Base-by-base conservation (phyloP, 2,329 filamentous ascomycete genomes). In the Fusarium pseudocircinatum region DNA sequence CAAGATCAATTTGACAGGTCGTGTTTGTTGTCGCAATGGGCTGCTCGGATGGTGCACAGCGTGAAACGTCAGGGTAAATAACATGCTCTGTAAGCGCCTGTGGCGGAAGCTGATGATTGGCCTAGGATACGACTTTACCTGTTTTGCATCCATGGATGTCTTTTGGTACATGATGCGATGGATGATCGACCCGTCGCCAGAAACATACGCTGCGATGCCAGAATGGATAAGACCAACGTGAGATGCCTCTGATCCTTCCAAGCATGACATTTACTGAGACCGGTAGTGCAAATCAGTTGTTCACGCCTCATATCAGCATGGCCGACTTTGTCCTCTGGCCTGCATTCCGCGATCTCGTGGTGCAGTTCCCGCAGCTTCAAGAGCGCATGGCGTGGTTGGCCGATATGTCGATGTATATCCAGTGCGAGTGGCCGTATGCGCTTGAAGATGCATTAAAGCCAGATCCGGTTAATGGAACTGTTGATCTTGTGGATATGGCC, bases 111-210 rank as follows among this genome's bases (percentile, higher is more conserved):
- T 49, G 8, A 65, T 22, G 2, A 3, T 1, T 7, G 0, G 0
- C 4, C 2, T 1, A 70, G 68, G 68, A 11, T 72, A 72, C 8
- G 68, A 72, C 3, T 72, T 72, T 34, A 71, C 68, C 0, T 69
- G 68, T 1, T 70, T 70, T 34, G 62, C 68, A 11, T 63, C 56
- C 0, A 68, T 70, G 68, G 63, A 49, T 12, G 4, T 70, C 1
- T 72, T 70, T 8, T 70, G 68, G 68, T 68, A 68, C 11, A 28
- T 70, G 24, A 70, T 70, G 68, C 52, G 68, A 10, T 70, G 68
- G 68, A 72, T 69, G 57, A 56, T 71, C 2, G 6, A 49, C 3
- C 69, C 69, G 1, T 56, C 69, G 0, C 63, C 69, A 2, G 69
- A 69, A 9, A 58, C 69, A 10, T 72, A 71, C 18, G 56, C 57